phyloP scores from a whole-genome alignment of 2,329 filamentous ascomycete genomes.

The Neophaeococcomyces mojaviensis region DNA sequence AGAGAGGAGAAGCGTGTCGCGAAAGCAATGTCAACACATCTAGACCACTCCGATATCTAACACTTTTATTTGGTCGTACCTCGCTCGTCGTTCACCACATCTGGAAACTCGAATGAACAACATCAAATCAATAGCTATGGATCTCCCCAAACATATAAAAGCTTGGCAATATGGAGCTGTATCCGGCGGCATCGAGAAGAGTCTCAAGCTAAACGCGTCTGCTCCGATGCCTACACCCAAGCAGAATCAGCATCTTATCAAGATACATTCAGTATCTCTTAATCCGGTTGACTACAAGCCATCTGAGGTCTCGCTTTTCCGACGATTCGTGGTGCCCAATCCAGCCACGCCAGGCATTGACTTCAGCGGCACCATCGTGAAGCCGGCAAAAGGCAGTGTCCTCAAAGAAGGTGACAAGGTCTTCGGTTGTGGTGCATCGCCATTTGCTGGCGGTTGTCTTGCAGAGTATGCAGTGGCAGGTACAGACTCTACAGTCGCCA shows the following conservation, averaged over 20 bases:
- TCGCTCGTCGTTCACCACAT: too few relatives aligned
- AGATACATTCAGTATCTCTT: constrained; percentile 46
- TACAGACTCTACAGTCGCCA: constrained; percentile 27
- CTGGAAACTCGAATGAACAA: too few relatives aligned
- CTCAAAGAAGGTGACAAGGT: constrained; percentile 38
- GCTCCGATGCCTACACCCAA: constrained; percentile 33
- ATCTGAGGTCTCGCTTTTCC: constrained; percentile 43
- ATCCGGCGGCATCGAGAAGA: constrained; percentile 44
- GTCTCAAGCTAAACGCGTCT: constrained; percentile 40
- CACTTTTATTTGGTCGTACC: too few relatives aligned
- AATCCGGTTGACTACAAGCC: constrained; percentile 62
- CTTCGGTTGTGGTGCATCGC: constrained; percentile 33
- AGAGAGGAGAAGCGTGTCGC: too few relatives aligned
- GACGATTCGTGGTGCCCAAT: constrained; percentile 31
- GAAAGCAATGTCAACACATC: too few relatives aligned
- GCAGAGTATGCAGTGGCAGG: constrained; percentile 36
- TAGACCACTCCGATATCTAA: too few relatives aligned
- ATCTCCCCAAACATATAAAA: constrained; percentile 41
- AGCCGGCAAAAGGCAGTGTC: constrained; percentile 23
- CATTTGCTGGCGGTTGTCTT: constrained; percentile 35
- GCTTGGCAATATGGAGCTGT: constrained; percentile 51
- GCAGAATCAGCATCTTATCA: constrained; percentile 42
- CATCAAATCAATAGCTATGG: background rate
- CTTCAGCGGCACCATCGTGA: constrained; percentile 41
- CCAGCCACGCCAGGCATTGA: constrained; percentile 46